A percentile compares a stretch with the other conserved stretches of the same genome.
These are phyloP conservation scores for Lenwebbia sp. DNA, from an alignment of 345 rosid species.

Conservation along the genomic window DNA sequence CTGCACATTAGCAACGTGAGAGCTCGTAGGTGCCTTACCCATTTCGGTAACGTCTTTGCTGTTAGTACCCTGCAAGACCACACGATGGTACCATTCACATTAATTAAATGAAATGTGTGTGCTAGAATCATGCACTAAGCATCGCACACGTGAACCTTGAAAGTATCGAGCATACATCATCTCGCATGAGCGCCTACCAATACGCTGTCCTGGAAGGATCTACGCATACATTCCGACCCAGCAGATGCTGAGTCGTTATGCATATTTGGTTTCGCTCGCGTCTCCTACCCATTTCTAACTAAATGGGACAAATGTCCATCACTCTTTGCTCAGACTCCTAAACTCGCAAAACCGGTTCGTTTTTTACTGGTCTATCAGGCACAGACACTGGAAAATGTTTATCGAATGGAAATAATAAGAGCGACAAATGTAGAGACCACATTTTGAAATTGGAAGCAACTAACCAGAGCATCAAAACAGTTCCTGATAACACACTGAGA, in stretches of 20 bases:
- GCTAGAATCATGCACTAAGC: neutral
- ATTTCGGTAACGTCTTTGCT: slow-evolving; percentile 5
- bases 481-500: neutral
- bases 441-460: neutral
- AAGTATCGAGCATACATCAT: neutral
- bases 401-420: neutral
- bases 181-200: neutral
- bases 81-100: neutral
- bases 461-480: neutral
- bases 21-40: slow-evolving; percentile 10
- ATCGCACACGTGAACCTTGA: neutral
- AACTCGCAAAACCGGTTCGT: neutral
- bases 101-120: neutral
- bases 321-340: neutral
- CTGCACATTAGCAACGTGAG: slow-evolving; percentile 5
- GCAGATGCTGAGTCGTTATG: neutral
- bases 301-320: neutral
- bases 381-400: neutral
- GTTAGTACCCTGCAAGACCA: slow-evolving; percentile 19
- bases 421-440: neutral
- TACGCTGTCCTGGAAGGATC: neutral
- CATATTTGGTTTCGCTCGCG: neutral
- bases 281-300: neutral
- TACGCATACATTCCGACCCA: neutral
- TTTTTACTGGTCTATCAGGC: neutral